Conservation (phyloP, 169 alveolate genomes). For the Eimeria sp. region DNA sequence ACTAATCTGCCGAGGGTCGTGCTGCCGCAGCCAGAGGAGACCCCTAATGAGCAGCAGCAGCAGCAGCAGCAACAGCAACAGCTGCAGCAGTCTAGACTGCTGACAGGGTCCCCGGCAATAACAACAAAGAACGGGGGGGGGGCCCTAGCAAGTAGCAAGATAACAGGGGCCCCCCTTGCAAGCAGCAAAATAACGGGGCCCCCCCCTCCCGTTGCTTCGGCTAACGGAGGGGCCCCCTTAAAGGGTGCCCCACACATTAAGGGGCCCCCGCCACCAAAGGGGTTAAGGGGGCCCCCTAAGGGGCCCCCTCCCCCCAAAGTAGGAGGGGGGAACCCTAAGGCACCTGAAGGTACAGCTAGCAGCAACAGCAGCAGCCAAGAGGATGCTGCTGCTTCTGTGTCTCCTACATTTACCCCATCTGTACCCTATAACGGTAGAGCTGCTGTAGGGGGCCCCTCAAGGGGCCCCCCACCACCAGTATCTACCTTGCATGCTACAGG, state of each 20-base stretch:
- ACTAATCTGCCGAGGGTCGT: no score
- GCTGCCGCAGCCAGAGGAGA: no score
- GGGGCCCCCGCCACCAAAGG: no score
- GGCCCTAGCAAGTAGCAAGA: no score
- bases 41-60: no score
- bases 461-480: background rate
- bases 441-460: slow-evolving; percentile 10
- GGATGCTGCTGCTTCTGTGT: background rate
- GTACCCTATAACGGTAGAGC: background rate
- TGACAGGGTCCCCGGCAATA: no score
- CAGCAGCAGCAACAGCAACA: no score
- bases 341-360: background rate
- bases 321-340: background rate
- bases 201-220: background rate
- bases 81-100: no score
- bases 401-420: background rate
- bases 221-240: slow-evolving; percentile 12
- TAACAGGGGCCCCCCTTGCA: no score
- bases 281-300: slow-evolving; percentile 8
- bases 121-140: no score
- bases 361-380: background rate
- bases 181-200: no score
- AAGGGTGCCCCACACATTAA: background rate
- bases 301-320: slow-evolving; percentile 31
- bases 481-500: no score